Evolutionary conservation across 2,329 filamentous ascomycete genomes (phyloP), one percentile per base, ranked within the genome.

Genomic region (Cladosporium sp.): DNA sequence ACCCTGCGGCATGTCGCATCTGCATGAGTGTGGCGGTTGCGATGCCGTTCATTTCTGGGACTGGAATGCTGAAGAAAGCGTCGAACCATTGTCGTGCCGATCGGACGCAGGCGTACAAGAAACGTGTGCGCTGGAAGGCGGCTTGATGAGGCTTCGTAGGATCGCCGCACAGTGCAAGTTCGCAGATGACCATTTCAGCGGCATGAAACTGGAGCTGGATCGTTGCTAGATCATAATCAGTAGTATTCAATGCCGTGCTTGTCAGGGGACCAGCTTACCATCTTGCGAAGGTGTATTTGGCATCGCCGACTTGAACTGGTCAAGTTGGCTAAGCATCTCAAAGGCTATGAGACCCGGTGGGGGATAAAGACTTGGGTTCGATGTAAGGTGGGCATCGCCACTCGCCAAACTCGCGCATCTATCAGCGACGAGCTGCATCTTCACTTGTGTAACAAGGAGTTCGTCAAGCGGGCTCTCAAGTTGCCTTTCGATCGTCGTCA

Each of bases 401-500:
- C n/a, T n/a, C 14, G 31, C 31, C n/a, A 33, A 33, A 5, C 28
- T 43, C 9, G 42, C 18, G 7, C 38, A 32, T 43, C 62, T 60
- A 14, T 61, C 58, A 14, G 59, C 43, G 5, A 63, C 56, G 4
- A 62, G 53, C 41, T 63, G 61, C 54, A 63, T 62, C 19, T 40
- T 54, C 1, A 64, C 58, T 18, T 57, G 52, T 7, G 46, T 42
- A 6, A 59, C 54, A 2, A 65, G 57, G 10, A 52, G 22, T 19
- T 54, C 37, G 49, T 65, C 62, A 19, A 58, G 50, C 6, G 51
- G 11, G 9, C 32, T 34, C 11, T 53, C 49, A 10, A 16, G 9
- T 9, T 31, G 49, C n/a, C 33, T 32, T 43, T 61, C 46, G 16
- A 56, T 52, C 31, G 58, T 57, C 5, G 46, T 35, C 5, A 63